Evolutionary conservation across 1,284 basidiomycete genomes (phyloP).

Genomic region (Singerocomus rubriflavus): DNA sequence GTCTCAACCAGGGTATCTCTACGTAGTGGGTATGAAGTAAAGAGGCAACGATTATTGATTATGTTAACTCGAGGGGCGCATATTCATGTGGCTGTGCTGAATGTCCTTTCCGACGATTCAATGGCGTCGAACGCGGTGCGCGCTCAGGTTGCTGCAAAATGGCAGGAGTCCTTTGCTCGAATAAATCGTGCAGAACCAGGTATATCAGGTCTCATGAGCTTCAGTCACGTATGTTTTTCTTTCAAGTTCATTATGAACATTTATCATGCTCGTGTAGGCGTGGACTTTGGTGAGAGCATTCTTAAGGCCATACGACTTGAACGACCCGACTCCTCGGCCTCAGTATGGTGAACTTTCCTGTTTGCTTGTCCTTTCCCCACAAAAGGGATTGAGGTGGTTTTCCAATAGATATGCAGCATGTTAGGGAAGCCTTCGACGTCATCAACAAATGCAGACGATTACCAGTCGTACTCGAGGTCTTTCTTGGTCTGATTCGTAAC

Average conservation of each 20-base stretch:
- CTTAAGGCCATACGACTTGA: slow-evolving; percentile 56
- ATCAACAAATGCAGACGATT: slow-evolving; percentile 56
- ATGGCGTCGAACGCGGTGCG: slow-evolving; percentile 57
- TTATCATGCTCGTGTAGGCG: slow-evolving; percentile 42
- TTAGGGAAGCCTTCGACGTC: slow-evolving; percentile 52
- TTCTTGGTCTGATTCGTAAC: slow-evolving; percentile 48
- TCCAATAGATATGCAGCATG: slow-evolving; percentile 44
- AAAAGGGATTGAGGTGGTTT: not conserved
- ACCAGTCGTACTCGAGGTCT: slow-evolving; percentile 61
- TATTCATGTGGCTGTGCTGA: slow-evolving; percentile 23
- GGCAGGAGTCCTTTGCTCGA: slow-evolving; percentile 65
- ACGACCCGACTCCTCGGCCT: slow-evolving; percentile 32
- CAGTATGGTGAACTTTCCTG: slow-evolving; percentile 37
- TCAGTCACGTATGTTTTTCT: slow-evolving; percentile 52
- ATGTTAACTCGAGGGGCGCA: too few species aligned
- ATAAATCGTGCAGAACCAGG: slow-evolving; percentile 62
- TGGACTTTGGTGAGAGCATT: slow-evolving; percentile 59
- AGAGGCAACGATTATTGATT: too few species aligned
- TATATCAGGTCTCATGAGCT: slow-evolving; percentile 61
- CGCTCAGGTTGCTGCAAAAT: slow-evolving; percentile 64
- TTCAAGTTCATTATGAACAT: not conserved
- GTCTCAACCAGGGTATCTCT: too few species aligned
- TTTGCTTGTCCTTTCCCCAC: not conserved
- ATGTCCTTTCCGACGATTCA: not conserved
- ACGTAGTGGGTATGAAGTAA: too few species aligned